Conservation (phyloP, 805 yeast genomes). For the Yamadazyma phyllophila region DNA sequence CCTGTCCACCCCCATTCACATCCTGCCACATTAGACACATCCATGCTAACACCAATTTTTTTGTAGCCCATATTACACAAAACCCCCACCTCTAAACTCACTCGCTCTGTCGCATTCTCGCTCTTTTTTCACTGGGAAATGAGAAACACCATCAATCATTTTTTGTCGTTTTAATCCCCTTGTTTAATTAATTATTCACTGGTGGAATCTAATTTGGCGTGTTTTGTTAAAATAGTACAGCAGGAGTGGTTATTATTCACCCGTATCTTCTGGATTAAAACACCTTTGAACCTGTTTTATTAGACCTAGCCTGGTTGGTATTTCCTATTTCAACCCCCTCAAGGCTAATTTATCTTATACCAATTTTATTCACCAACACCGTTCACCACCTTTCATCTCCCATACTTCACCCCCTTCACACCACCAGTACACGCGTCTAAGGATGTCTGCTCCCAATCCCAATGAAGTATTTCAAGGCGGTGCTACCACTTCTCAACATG, state of each 20-base stretch:
- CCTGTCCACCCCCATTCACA: too few relatives aligned
- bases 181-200: not conserved
- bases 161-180: slow-evolving; percentile 11
- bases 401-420: too few relatives aligned
- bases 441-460: slow-evolving; percentile 6
- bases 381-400: too few relatives aligned
- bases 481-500: slow-evolving; percentile 61
- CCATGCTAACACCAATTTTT: not conserved
- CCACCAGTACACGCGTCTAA: too few relatives aligned
- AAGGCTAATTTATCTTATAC: not conserved
- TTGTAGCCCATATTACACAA: not conserved
- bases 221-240: not conserved
- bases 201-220: slow-evolving; percentile 1
- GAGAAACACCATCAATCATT: slow-evolving; percentile 8
- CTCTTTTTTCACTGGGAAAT: slow-evolving; percentile 6
- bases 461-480: slow-evolving; percentile 51
- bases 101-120: not conserved
- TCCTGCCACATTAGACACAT: too few relatives aligned
- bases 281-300: too few relatives aligned
- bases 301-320: too few relatives aligned
- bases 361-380: not conserved
- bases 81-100: not conserved
- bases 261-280: too few relatives aligned
- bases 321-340: not conserved
- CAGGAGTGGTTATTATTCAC: not conserved